Percentiles rank a stretch among this genome's conserved stretches.
phyloP scores from a whole-genome alignment of 2,329 filamentous ascomycete genomes.

The Phialemoniopsis sp. region DNA sequence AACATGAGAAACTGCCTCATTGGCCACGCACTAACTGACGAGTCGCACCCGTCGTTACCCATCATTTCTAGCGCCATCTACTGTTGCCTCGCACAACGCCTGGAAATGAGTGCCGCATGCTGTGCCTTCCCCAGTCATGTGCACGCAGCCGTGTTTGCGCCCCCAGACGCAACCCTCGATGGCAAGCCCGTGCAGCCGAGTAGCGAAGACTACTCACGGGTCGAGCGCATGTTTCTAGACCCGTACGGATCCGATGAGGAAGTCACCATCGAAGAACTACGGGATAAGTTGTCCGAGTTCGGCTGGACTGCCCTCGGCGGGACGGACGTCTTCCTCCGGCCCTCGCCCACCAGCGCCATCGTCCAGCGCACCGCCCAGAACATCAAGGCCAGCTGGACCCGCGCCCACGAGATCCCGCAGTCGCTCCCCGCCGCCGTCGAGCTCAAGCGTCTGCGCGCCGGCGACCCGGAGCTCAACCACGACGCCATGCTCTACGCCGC shows the following conservation, averaged over 20 bases:
- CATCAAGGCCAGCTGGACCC: conserved; percentile 63
- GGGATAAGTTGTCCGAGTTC: conserved; percentile 49
- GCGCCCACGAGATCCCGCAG: conserved; percentile 35
- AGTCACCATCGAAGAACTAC: conserved; percentile 55
- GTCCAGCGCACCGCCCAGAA: conserved; percentile 75
- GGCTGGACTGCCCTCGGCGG: conserved; percentile 28
- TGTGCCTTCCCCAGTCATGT: conserved; percentile 84
- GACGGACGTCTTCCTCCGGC: conserved; percentile 51
- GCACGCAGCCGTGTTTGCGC: conserved; percentile 69
- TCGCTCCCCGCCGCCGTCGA: conserved; percentile 26
- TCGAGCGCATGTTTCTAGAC: conserved; percentile 73
- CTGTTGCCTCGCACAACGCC: conserved; percentile 68
- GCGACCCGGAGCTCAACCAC: conserved; percentile 52
- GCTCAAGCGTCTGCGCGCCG: conserved; percentile 30
- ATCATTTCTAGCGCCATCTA: conserved; percentile 86
- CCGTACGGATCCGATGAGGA: conserved; percentile 71
- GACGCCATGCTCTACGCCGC: conserved; percentile 65
- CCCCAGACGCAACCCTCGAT: conserved; percentile 57
- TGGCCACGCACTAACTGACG: conserved; percentile 70
- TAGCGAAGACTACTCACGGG: conserved; percentile 17
- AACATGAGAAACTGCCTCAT: conserved; percentile 85
- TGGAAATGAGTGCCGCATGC: conserved; percentile 73
- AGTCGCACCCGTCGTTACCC: conserved; percentile 75
- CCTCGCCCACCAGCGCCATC: conserved; percentile 62
- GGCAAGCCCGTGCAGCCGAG: conserved; percentile 30